Evolutionary conservation across 2,329 filamentous ascomycete genomes (phyloP).

Genomic region (Capronia epimyces): DNA sequence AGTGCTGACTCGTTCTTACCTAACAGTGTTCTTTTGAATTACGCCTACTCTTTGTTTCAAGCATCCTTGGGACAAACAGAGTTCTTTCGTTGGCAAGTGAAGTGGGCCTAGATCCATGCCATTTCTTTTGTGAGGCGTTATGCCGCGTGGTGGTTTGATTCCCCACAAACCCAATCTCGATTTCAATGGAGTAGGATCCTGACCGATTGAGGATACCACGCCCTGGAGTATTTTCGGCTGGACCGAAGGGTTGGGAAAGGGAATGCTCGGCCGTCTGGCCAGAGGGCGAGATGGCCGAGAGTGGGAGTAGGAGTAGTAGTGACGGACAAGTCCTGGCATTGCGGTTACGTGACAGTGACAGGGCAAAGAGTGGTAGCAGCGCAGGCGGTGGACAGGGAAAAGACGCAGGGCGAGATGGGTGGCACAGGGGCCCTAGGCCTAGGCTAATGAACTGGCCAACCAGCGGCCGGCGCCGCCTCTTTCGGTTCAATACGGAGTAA

Average conservation of each 20-base stretch:
- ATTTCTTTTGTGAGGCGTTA: no score
- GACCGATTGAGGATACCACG: no score
- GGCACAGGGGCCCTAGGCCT: background rate
- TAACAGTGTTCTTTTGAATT: background rate
- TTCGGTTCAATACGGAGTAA: constrained; percentile 19
- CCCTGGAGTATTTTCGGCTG: no score
- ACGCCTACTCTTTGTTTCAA: background rate
- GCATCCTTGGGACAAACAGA: no score
- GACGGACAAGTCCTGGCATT: no score
- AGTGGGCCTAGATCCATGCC: constrained; percentile 1
- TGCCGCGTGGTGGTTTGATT: background rate
- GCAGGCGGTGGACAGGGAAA: background rate
- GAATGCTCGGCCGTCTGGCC: no score
- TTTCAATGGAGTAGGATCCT: no score
- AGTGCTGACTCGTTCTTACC: background rate
- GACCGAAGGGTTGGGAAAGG: no score
- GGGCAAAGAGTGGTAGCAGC: no score
- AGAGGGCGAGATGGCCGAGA: no score
- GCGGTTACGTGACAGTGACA: background rate
- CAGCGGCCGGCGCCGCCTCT: constrained; percentile 4
- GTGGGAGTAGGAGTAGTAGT: no score
- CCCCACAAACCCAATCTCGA: constrained; percentile 12
- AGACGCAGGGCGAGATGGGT: background rate
- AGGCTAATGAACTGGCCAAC: constrained; percentile 14
- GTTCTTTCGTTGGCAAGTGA: background rate